A percentile compares a stretch with the other conserved stretches of the same genome.
Evolutionary conservation across 2,329 filamentous ascomycete genomes (phyloP).

Genomic region (Fusarium fujikuroi): DNA sequence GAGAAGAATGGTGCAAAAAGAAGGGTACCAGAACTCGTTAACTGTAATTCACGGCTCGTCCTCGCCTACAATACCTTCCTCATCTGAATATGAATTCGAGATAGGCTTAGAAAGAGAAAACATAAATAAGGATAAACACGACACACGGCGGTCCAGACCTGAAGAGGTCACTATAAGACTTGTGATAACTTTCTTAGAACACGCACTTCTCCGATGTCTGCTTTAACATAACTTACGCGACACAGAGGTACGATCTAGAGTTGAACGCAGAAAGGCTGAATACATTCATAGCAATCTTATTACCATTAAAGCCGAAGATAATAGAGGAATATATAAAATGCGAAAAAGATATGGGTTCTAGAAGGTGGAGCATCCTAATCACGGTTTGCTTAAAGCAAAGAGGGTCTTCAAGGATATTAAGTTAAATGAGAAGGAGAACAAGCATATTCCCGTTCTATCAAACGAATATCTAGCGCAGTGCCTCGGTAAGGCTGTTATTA

Average conservation of each 20-base stretch:
- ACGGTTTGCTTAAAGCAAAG: not conserved
- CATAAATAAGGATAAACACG: not conserved
- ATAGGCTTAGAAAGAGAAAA: not conserved
- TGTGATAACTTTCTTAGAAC: not conserved
- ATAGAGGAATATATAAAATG: not conserved
- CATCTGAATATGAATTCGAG: no score
- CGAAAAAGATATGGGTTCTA: not conserved
- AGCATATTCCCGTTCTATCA: not conserved
- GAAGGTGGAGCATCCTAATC: not conserved
- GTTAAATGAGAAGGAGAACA: not conserved
- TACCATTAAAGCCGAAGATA: not conserved
- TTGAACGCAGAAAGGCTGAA: not conserved
- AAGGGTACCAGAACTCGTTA: no score
- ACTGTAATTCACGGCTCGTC: no score
- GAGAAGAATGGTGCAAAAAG: no score
- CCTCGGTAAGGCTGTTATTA: conserved; percentile 1
- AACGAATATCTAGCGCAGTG: conserved; percentile 1
- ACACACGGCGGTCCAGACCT: not conserved
- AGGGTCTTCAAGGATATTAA: not conserved
- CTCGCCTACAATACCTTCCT: no score
- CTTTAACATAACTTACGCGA: not conserved
- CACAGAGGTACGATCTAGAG: not conserved
- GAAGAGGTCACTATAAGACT: not conserved
- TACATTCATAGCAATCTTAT: not conserved
- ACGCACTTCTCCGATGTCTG: not conserved